Evolutionary conservation across 192 early-diverging fungal species (phyloP).

Genomic region (Podila clonocystis): DNA sequence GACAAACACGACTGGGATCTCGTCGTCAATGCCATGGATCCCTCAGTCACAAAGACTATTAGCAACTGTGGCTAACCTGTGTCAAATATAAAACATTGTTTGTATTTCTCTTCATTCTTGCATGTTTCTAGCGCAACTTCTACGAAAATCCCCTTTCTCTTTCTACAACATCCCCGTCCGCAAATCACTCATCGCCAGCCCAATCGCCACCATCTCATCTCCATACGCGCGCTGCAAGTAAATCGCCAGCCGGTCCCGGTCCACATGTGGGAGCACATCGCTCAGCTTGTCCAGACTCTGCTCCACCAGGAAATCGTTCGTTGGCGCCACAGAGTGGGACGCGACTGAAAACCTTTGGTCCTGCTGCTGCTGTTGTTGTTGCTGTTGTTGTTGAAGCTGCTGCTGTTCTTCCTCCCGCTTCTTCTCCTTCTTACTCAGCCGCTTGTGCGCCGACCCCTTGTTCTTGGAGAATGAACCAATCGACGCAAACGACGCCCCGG

Average conservation of each 20-base stretch:
- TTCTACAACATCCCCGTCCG: slow-evolving; percentile 52
- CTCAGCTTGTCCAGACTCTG: slow-evolving; percentile 59
- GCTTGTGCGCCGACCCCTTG: slow-evolving; percentile 4
- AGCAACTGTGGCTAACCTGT: too few species aligned
- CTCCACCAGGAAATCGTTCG: slow-evolving; percentile 33
- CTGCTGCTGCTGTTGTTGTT: slow-evolving; percentile 2
- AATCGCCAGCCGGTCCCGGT: slow-evolving; percentile 43
- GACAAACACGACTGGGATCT: too few species aligned
- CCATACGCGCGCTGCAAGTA: slow-evolving; percentile 57
- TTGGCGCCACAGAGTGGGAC: slow-evolving; percentile 4
- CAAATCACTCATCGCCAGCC: slow-evolving; percentile 52
- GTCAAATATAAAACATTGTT: too few species aligned
- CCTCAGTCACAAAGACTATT: too few species aligned
- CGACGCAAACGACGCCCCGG: slow-evolving; percentile 30
- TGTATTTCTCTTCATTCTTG: too few species aligned
- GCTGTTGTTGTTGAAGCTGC: slow-evolving; percentile 6
- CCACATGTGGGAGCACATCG: slow-evolving; percentile 60
- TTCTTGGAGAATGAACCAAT: slow-evolving; percentile 34
- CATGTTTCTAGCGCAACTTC: too few species aligned
- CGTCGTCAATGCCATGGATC: too few species aligned
- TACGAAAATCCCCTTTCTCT: too few species aligned
- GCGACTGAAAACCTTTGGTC: slow-evolving; percentile 38
- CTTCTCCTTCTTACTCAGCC: slow-evolving; percentile 32
- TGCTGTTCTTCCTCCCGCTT: slow-evolving; percentile 25
- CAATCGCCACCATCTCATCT: slow-evolving; percentile 59